A percentile compares a stretch with the other conserved stretches of the same genome.
Evolutionary conservation across 345 rosid genomes (phyloP).

Genomic region (Eucalyptus regnans): DNA sequence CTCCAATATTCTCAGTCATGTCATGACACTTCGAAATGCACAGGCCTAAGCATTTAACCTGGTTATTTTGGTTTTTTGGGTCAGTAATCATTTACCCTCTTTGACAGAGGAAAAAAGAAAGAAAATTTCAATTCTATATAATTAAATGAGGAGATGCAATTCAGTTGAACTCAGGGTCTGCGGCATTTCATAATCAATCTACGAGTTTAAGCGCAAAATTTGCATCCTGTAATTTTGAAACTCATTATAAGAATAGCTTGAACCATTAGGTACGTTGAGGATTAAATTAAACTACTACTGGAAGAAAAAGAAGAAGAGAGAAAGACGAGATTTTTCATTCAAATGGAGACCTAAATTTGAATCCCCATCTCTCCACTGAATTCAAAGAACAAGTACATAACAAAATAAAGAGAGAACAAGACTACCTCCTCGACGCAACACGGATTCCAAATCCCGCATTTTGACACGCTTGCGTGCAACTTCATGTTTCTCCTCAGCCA

Average conservation of each 20-base stretch:
- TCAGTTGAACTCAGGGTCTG: neutral
- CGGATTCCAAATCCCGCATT: constrained; percentile 3
- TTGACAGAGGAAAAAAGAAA: neutral
- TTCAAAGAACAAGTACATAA: neutral
- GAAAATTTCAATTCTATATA: neutral
- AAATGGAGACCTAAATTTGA: neutral
- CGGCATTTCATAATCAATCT: neutral
- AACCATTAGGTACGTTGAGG: neutral
- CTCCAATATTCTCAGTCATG: neutral
- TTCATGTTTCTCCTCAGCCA: constrained; percentile 6
- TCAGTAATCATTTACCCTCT: neutral
- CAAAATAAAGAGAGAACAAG: neutral
- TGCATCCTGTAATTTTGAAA: neutral
- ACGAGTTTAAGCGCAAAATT: neutral
- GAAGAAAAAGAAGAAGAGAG: neutral
- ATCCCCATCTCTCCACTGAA: neutral
- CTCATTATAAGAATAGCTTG: neutral
- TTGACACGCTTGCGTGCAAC: neutral
- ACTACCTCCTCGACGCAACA: neutral
- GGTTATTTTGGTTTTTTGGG: neutral
- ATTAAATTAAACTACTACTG: neutral
- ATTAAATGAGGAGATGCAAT: neutral
- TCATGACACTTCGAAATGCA: neutral
- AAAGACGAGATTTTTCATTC: neutral
- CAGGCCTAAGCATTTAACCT: neutral